These are phyloP conservation scores for Talaromyces proteolyticus DNA, from an alignment of 495 filamentous ascomycete species.

Conservation along the genomic window DNA sequence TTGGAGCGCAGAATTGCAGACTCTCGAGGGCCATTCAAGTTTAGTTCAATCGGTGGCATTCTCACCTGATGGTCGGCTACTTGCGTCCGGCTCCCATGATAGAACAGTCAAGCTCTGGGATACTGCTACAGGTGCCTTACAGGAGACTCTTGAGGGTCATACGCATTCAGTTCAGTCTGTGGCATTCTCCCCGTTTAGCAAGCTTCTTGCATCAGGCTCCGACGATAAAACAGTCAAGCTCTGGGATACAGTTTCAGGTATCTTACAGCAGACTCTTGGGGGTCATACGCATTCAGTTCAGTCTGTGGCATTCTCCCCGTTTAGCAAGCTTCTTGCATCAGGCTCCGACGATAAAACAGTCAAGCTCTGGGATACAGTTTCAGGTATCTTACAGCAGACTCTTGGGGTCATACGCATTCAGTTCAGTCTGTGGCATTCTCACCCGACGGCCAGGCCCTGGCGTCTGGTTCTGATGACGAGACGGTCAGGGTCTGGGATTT, in stretches of 20 bases:
- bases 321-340: conserved; percentile 25
- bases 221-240: conserved; percentile 23
- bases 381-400: conserved; percentile 3
- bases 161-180: conserved; percentile 7
- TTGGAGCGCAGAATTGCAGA: conserved; percentile 13
- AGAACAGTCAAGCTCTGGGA: conserved; percentile 30
- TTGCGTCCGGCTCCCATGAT: conserved; percentile 20
- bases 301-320: conserved; percentile 25
- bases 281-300: conserved; percentile 11
- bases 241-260: conserved; percentile 23
- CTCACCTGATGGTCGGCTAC: conserved; percentile 17
- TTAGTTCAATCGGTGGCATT: conserved; percentile 17
- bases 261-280: conserved; percentile 13
- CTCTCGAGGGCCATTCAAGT: conserved; percentile 9
- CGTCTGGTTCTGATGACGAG: conserved; percentile 18
- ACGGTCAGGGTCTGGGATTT: conserved; percentile 22
- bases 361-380: conserved; percentile 14
- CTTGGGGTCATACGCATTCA: conserved; percentile 12
- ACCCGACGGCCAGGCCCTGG: conserved; percentile 13
- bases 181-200: conserved; percentile 16
- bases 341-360: conserved; percentile 22
- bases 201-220: conserved; percentile 16
- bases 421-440: conserved; percentile 18
- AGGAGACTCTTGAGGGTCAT: conserved; percentile 17
- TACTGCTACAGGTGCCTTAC: conserved; percentile 10